Evolutionary conservation across 768 basidiomycete genomes (phyloP).

Genomic region (Boletus subparvulus): DNA sequence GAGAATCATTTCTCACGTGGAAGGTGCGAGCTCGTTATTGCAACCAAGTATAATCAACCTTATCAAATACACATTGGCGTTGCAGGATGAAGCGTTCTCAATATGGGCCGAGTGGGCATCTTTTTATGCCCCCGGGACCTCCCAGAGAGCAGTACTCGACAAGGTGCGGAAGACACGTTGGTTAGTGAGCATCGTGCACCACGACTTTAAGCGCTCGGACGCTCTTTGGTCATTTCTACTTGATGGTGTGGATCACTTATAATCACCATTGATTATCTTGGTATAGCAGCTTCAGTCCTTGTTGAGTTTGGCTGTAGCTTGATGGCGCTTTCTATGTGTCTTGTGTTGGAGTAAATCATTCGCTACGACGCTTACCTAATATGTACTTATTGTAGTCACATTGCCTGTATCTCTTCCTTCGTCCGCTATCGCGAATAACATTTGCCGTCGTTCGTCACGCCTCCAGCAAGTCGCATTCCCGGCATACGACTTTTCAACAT

Average conservation of each 20-base stretch:
- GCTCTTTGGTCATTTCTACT: slow-evolving; percentile 88
- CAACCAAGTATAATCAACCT: not conserved
- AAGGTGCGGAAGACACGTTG: slow-evolving; percentile 70
- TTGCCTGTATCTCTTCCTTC: no score
- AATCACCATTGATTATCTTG: not conserved
- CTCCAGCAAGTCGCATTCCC: no score
- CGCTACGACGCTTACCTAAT: not conserved
- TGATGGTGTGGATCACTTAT: slow-evolving; percentile 18
- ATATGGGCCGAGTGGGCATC: slow-evolving; percentile 96
- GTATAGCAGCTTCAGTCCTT: no score
- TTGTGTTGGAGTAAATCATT: not conserved
- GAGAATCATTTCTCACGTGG: slow-evolving; percentile 93
- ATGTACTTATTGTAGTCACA: not conserved
- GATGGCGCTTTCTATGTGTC: no score
- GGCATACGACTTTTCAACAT: no score
- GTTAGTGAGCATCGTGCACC: slow-evolving; percentile 91
- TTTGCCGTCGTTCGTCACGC: no score
- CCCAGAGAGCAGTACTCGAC: slow-evolving; percentile 73
- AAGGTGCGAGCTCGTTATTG: slow-evolving; percentile 58
- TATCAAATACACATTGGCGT: slow-evolving; percentile 2
- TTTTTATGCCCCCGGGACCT: slow-evolving; percentile 75
- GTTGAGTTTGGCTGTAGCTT: no score
- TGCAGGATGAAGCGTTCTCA: slow-evolving; percentile 91
- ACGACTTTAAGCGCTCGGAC: slow-evolving; percentile 79
- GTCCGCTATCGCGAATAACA: no score